phyloP scores from a whole-genome alignment of 805 yeast genomes.

The Cyberlindnera maritima region DNA sequence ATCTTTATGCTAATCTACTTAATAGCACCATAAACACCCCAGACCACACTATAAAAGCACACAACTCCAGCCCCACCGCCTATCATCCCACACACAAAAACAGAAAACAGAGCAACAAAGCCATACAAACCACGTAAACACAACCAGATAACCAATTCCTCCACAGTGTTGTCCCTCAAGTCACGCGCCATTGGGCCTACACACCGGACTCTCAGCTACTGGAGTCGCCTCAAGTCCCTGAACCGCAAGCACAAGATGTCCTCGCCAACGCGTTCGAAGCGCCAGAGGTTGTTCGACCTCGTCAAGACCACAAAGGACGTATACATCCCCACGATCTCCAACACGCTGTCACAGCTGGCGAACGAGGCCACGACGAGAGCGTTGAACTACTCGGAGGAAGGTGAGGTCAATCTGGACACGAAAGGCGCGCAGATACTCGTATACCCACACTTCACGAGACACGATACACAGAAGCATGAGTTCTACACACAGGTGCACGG shows the following conservation, averaged over 20 bases:
- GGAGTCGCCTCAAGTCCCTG: too few relatives aligned
- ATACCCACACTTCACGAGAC: slow-evolving; percentile 54
- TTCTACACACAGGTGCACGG: slow-evolving; percentile 69
- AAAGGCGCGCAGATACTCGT: slow-evolving; percentile 58
- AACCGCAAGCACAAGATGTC: background rate
- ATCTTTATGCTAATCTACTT: too few relatives aligned
- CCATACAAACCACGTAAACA: too few relatives aligned
- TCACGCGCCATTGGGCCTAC: too few relatives aligned
- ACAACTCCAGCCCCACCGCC: too few relatives aligned
- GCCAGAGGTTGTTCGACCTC: slow-evolving; percentile 48
- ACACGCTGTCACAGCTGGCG: slow-evolving; percentile 47
- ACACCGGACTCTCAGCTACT: too few relatives aligned
- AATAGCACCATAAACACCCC: too few relatives aligned
- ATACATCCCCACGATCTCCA: slow-evolving; percentile 51
- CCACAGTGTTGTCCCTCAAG: too few relatives aligned
- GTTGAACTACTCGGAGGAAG: slow-evolving; percentile 15
- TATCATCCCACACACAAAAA: too few relatives aligned
- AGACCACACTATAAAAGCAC: too few relatives aligned
- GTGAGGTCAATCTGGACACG: slow-evolving; percentile 30
- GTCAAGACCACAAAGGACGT: slow-evolving; percentile 55
- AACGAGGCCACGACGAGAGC: slow-evolving; percentile 37
- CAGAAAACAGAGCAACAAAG: too few relatives aligned
- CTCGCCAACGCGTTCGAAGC: slow-evolving; percentile 25
- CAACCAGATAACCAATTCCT: too few relatives aligned
- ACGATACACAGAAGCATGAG: slow-evolving; percentile 29